phyloP scores from a whole-genome alignment of 1,139 yeast species.

The Candida smagusa region DNA sequence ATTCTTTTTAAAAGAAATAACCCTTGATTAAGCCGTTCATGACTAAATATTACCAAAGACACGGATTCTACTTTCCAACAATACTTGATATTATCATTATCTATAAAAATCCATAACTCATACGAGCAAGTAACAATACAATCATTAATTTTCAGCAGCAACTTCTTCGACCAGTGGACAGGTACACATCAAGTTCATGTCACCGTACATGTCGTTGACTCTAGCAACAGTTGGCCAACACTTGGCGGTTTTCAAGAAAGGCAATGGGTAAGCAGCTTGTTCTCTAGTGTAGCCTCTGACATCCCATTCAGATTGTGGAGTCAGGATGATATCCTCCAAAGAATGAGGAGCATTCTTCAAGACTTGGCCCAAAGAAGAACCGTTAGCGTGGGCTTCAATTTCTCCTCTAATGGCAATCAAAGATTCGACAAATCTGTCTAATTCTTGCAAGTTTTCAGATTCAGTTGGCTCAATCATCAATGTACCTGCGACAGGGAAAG shows the following conservation, averaged over 20 bases:
- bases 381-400: slow-evolving; percentile 70
- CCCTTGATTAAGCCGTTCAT: no score
- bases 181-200: slow-evolving; percentile 86
- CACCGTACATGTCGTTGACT: slow-evolving; percentile 93
- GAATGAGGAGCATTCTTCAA: slow-evolving; percentile 94
- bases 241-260: slow-evolving; percentile 67
- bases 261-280: slow-evolving; percentile 89
- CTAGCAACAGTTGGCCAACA: slow-evolving; percentile 96
- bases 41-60: no score
- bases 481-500: slow-evolving; percentile 97
- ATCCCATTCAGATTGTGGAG: slow-evolving; percentile 62
- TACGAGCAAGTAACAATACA: neutral
- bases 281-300: slow-evolving; percentile 87
- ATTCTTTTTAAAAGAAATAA: no score
- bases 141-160: slow-evolving; percentile 23
- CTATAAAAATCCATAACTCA: neutral
- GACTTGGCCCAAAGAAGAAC: slow-evolving; percentile 64
- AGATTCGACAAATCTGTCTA: slow-evolving; percentile 87
- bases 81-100: neutral
- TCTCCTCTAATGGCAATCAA: slow-evolving; percentile 80
- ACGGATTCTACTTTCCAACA: no score
- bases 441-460: slow-evolving; percentile 82
- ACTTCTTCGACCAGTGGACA: slow-evolving; percentile 81
- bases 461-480: slow-evolving; percentile 98
- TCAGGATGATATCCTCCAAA: slow-evolving; percentile 65